Conservation (phyloP, 106 monocot genomes). For the Dendrobium chrysotoxum region DNA sequence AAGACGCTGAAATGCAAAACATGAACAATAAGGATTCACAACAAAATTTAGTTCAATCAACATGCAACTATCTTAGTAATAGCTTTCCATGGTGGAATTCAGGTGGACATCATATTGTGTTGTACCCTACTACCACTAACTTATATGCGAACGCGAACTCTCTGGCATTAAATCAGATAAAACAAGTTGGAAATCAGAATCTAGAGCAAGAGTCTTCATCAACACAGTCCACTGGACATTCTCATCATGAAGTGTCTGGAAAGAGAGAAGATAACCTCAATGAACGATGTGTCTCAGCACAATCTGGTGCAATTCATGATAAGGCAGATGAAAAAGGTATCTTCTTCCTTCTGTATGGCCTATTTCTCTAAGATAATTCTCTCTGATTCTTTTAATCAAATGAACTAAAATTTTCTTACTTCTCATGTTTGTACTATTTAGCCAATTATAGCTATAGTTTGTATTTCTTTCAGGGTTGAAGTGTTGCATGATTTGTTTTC, state of each 20-base stretch:
- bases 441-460: neutral
- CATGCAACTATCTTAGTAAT: constrained; percentile 5
- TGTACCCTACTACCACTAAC: neutral
- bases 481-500: neutral
- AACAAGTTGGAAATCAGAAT: neutral
- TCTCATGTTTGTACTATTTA: neutral
- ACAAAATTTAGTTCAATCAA: neutral
- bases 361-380: neutral
- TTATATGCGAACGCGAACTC: constrained; percentile 7
- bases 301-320: neutral
- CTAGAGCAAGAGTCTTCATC: constrained; percentile 2
- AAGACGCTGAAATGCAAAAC: constrained; percentile 1
- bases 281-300: neutral
- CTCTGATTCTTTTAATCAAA: neutral
- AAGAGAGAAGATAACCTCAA: constrained; percentile 7
- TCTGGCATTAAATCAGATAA: neutral
- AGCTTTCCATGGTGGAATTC: constrained; percentile 15
- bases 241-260: constrained; percentile 4
- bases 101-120: constrained; percentile 5
- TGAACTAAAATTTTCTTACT: neutral
- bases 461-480: neutral
- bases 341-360: neutral
- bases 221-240: neutral
- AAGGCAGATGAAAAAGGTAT: neutral
- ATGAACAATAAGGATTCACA: constrained; percentile 8